Base-by-base conservation (phyloP, 129 eudicot genomes). In the Centrapalus pauciflorus region DNA sequence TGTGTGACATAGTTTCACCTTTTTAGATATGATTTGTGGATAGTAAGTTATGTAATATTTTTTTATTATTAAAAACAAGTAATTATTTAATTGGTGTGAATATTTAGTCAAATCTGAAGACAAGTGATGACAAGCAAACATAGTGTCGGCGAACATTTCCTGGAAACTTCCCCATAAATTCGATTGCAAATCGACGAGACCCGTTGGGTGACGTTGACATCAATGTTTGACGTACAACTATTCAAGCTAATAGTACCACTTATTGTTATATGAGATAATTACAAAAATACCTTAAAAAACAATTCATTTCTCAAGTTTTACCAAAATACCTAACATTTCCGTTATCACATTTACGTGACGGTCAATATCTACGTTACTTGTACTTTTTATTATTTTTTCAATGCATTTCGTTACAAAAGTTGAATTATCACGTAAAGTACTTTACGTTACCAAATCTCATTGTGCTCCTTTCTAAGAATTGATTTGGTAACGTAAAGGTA, bases 121-220 rank as follows among this genome's bases (percentile, higher is more conserved):
- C 50, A 41, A 41, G 50, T 13, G 23, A 55, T 28, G 45, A 65
- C 66, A 30, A 55, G 49, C 66, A 64, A 74, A 55, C 66, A 55
- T 40, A 65, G 73, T 74, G 79, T 74, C 79, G 79, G 79, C 67
- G 52, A 74, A 3, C 40, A 29, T 74, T 74, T 74, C 67, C 61
- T 16, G 73, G 73, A 74, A 66, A 23, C 61, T 74, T 66, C 79
- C 60, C 28, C 52, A 8, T 65, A 56, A 66, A 55, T 66, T 66
- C 52, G 43, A 74, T 45, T 2, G 51, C 73, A 40, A 51, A 11
- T 9, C 27, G 50, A 64, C 67, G 30, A 41, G 23, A 65, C 27
- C 4, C n/a, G n/a, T n/a, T n/a, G n/a, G n/a, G n/a, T n/a, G 73
- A 74, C 32, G 73, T 56, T 74, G 73, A 74, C 73, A 55, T 65